Evolutionary conservation across 805 yeast genomes (phyloP), one percentile per base, ranked within the genome.

Genomic region (Yarrowia osloensis): DNA sequence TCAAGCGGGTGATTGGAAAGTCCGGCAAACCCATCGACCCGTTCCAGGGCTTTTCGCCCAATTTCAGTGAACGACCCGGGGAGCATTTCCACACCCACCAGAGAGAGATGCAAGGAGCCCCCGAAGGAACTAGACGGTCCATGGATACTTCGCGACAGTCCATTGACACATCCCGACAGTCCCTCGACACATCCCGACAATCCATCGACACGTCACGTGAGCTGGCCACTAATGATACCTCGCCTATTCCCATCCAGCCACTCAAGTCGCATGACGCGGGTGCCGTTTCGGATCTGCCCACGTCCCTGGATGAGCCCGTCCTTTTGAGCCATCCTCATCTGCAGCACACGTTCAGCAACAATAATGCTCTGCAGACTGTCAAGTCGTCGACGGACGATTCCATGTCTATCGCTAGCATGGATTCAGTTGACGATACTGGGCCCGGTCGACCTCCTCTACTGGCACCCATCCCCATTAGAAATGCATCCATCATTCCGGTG

Each of bases 1-100:
- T 61, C 66, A 44, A 46, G 35, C 39, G 54, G 24, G 54, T 61
- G 11, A 61, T 46, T 22, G 66, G 66, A 21, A 44, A 44, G 33
- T 28, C 31, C 4, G 66, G 66, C 12, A 61, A 61, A 31, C 66
- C 66, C 29, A 61, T 61, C 24, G 66, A 61, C 26, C 66, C 66
- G 8, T 61, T 61, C 54, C 66, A 61, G 33, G 66, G 66, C 44
- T 46, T 61, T n/a, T 42, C 66, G n/a, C 40, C 66, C 21, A 61
- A 61, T n/a, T 61, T 44, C 44, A 57, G 49, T 19, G 63, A 57
- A 19, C 47, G 63, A 8, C 19, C 63, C 3, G 63, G 44, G 4
- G 61, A 35, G 22, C 61, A 54, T 35, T 54, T 54, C 26, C 61
- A 54, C 17, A 54, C 21, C 21, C 61, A 54, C 15, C 61, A 54